Evolutionary conservation across 2,329 filamentous ascomycete species (phyloP).

Genomic region (Thielaviopsis euricoi): DNA sequence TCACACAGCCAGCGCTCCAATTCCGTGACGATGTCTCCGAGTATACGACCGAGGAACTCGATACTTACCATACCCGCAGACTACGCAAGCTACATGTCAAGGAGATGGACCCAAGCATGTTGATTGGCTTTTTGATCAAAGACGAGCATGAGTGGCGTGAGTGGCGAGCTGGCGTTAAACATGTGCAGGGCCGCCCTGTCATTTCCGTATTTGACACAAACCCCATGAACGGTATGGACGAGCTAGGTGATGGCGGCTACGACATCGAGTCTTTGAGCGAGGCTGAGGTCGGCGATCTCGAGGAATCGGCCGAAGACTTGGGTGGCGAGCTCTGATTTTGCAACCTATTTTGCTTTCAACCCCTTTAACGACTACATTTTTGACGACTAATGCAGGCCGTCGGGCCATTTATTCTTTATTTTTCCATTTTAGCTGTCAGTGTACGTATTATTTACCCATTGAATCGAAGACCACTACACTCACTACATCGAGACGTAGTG

Average conservation of each 20-base stretch:
- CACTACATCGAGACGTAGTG: not conserved
- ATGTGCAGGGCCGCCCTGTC: constrained; percentile 66
- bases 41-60: constrained; percentile 57
- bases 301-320: not conserved
- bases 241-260: constrained; percentile 61
- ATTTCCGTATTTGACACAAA: constrained; percentile 68
- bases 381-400: not conserved
- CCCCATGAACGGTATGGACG: constrained; percentile 37
- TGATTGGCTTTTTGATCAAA: constrained; percentile 80
- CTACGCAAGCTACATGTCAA: constrained; percentile 67
- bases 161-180: constrained; percentile 63
- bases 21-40: constrained; percentile 38
- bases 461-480: too few species aligned
- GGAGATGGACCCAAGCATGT: constrained; percentile 97
- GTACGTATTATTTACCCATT: not conserved
- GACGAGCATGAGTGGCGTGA: constrained; percentile 68
- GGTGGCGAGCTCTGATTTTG: not conserved
- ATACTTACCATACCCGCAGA: constrained; percentile 74
- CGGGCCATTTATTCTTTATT: not conserved
- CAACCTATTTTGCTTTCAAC: not conserved
- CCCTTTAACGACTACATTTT: not conserved
- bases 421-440: not conserved
- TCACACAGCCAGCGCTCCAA: constrained; percentile 58
- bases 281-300: constrained; percentile 24
- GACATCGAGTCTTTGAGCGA: constrained; percentile 84